phyloP scores from a whole-genome alignment of 805 yeast genomes.

The Metschnikowia colocasiae region DNA sequence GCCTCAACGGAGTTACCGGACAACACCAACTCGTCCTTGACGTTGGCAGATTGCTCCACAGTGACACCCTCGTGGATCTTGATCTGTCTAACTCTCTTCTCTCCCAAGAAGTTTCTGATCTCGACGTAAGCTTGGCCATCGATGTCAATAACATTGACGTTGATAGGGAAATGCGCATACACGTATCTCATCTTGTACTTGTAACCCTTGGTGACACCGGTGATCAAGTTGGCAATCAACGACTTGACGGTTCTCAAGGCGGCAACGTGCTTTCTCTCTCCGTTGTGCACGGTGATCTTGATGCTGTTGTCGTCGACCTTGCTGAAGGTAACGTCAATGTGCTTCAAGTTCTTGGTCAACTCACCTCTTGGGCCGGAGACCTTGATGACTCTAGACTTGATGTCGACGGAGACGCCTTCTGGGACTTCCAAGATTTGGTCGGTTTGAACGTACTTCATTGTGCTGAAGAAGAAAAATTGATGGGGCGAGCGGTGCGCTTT shows the following conservation, averaged over 20 bases:
- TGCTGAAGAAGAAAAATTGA: constrained; percentile 37
- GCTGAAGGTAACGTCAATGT: constrained; percentile 89
- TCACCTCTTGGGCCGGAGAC: constrained; percentile 99
- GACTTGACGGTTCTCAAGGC: constrained; percentile 98
- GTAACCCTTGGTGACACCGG: constrained; percentile 99
- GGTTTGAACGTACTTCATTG: constrained; percentile 81
- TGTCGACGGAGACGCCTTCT: constrained; percentile 86
- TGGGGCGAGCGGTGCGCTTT: constrained; percentile 38
- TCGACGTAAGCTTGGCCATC: constrained; percentile 76
- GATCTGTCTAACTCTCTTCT: constrained; percentile 91
- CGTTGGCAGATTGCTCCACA: constrained; percentile 73
- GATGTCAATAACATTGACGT: constrained; percentile 83
- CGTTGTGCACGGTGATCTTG: constrained; percentile 93
- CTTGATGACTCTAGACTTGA: constrained; percentile 85
- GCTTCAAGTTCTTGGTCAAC: constrained; percentile 84
- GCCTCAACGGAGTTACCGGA: constrained; percentile 95
- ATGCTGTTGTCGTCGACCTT: constrained; percentile 70
- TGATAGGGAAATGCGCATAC: constrained; percentile 99
- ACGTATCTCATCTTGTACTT: constrained; percentile 99
- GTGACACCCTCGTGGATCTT: constrained; percentile 86
- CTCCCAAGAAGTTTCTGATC: constrained; percentile 99
- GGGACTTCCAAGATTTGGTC: constrained; percentile 83
- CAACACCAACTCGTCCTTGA: constrained; percentile 92
- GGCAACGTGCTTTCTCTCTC: constrained; percentile 99
- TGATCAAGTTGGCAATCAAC: constrained; percentile 86